These are phyloP conservation scores for Paracamarosporium sp. DNA, from an alignment of 2,329 filamentous ascomycete species.

Conservation along the genomic window DNA sequence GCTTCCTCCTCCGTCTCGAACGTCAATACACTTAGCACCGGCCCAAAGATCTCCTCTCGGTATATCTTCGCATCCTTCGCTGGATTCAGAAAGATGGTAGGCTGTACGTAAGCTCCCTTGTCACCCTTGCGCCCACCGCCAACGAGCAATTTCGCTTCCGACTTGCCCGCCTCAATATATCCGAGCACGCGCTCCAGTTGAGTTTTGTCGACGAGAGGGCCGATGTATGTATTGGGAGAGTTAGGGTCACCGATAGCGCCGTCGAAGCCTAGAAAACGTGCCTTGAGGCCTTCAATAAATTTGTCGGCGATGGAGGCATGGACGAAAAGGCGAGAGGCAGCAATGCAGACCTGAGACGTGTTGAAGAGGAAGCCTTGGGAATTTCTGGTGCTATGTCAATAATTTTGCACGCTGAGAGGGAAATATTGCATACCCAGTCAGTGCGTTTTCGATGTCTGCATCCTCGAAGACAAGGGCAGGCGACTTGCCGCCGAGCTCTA, in stretches of 20 bases:
- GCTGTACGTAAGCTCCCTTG: slow-evolving; percentile 34
- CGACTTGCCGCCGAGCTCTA: slow-evolving; percentile 57
- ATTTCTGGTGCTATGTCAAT: slow-evolving; percentile 49
- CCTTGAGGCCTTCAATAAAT: slow-evolving; percentile 35
- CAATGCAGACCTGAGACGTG: slow-evolving; percentile 33
- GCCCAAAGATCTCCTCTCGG: slow-evolving; percentile 42
- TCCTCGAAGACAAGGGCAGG: slow-evolving; percentile 57
- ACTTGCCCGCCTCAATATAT: slow-evolving; percentile 37
- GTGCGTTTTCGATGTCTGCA: slow-evolving; percentile 55
- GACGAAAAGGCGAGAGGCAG: slow-evolving; percentile 36
- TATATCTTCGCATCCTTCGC: slow-evolving; percentile 31
- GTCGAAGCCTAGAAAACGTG: slow-evolving; percentile 24
- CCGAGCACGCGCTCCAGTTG: slow-evolving; percentile 37
- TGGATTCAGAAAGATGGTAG: slow-evolving; percentile 39
- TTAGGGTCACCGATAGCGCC: slow-evolving; percentile 29
- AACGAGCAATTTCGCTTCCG: slow-evolving; percentile 34
- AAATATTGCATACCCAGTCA: slow-evolving; percentile 16
- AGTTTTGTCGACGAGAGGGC: slow-evolving; percentile 34
- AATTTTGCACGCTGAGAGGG: slow-evolving; percentile 12
- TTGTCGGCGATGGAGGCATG: slow-evolving; percentile 35
- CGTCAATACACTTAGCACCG: slow-evolving; percentile 33
- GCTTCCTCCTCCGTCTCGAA: slow-evolving; percentile 44
- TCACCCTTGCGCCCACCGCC: slow-evolving; percentile 36
- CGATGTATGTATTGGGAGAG: slow-evolving; percentile 29
- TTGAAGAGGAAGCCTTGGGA: slow-evolving; percentile 36